A percentile compares a stretch with the other conserved stretches of the same genome.
These are phyloP conservation scores for Umbellularia californica DNA, from an alignment of 164 flowering plant species.

Conservation along the genomic window DNA sequence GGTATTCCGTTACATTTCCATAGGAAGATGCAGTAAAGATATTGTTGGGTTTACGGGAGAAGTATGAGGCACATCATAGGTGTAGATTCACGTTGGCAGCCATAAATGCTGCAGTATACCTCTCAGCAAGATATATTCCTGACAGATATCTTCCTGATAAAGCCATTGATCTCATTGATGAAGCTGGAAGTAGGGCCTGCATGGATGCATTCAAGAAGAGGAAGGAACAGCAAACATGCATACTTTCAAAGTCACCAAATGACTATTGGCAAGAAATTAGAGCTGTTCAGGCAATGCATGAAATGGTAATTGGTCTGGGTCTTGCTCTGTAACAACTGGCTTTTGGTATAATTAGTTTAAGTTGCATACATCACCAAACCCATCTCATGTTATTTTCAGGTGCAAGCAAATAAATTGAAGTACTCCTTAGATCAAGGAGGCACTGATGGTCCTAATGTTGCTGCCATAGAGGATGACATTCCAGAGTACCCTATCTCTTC, in stretches of 20 bases:
- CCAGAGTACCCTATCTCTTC: slow-evolving; percentile 31
- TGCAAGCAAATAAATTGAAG: slow-evolving; percentile 38
- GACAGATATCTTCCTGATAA: slow-evolving; percentile 90
- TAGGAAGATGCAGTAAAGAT: slow-evolving; percentile 77
- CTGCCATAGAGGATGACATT: slow-evolving; percentile 25
- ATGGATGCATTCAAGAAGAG: slow-evolving; percentile 58
- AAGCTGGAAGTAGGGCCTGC: slow-evolving; percentile 87
- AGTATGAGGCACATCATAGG: slow-evolving; percentile 72
- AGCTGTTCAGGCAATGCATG: slow-evolving; percentile 76
- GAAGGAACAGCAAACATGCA: slow-evolving; percentile 44
- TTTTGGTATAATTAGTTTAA: background rate
- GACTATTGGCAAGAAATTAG: slow-evolving; percentile 89
- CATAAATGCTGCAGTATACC: slow-evolving; percentile 69
- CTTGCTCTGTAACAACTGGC: background rate
- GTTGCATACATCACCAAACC: background rate
- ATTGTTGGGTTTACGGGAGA: slow-evolving; percentile 70
- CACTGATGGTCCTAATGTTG: slow-evolving; percentile 17
- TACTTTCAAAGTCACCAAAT: slow-evolving; percentile 62
- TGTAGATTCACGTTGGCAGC: slow-evolving; percentile 73
- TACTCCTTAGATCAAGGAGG: slow-evolving; percentile 9
- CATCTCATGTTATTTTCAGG: slow-evolving; percentile 31
- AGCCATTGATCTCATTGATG: slow-evolving; percentile 93
- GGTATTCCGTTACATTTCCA: slow-evolving; percentile 9
- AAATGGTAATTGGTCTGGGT: slow-evolving; percentile 42
- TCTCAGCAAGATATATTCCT: slow-evolving; percentile 74